Evolutionary conservation across 1,284 basidiomycete species (phyloP), one percentile per base, ranked within the genome.

Genomic region (Bondarzewia mesenterica): DNA sequence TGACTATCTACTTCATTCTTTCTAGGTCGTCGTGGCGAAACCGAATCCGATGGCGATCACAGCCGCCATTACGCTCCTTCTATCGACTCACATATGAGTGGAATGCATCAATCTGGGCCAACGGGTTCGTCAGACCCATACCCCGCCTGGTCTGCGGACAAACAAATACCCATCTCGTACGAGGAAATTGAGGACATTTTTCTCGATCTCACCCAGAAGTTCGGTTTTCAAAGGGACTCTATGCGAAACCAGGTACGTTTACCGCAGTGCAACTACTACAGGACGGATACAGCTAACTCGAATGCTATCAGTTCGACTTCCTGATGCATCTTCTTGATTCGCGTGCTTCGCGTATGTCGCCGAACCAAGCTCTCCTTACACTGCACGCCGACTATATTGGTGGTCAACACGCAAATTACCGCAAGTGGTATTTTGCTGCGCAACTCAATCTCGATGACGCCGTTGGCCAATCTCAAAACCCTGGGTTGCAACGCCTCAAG

Each of bases 161-260:
- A 89, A 57, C 88, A 94, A 64, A 95, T 97, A 56, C 96, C 95
- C 50, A 86, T 99, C 62, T 94, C 93, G 45, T 95, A 91, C 56
- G 95, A 99, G 61, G 95, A 99, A 70, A 97, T 99, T 55, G 96
- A 99, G 69, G 96, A 99, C 65, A 94, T 99, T 54, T 93, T 99
- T 63, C 88, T 99, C 61, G 96, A 99, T 69, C 80, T 99, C 50
- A 88, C 93, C 45, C 94, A 99, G 74, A 99, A 99, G 72, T 99
- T 99, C 65, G 96, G 96, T 54, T 99, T 99, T 70, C 96, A 94
- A 70, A 79, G 88, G 50, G 93, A 95, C 64, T 89, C 85, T 5
- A 90, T 90, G 88, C 80, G 87, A 22, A 95, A 88, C 71, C 91
- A 85, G 86, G 89, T 87, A 55, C 47, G 77, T 71, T 29, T 58